phyloP scores from a whole-genome alignment of 441 rosid genomes.

The Macaranga tanarius region DNA sequence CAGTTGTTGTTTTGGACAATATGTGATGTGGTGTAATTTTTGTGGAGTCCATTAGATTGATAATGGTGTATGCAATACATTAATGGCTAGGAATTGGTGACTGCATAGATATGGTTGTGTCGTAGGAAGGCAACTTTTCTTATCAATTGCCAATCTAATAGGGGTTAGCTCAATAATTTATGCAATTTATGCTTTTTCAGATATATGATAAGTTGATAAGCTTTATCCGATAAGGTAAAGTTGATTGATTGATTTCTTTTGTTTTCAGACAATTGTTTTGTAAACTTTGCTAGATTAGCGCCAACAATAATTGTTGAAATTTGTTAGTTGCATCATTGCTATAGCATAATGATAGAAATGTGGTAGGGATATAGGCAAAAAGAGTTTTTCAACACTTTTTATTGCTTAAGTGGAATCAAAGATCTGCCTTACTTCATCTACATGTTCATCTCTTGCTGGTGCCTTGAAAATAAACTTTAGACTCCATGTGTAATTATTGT shows the following conservation, averaged over 20 bases:
- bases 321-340: conserved; percentile 34
- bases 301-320: conserved; percentile 39
- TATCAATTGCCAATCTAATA: neutral
- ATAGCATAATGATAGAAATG: conserved; percentile 31
- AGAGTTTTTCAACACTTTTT: neutral
- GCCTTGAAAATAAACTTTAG: conserved; percentile 7
- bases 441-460: conserved; percentile 9
- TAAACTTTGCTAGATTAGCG: conserved; percentile 37
- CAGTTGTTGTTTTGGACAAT: neutral
- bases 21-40: neutral
- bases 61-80: neutral
- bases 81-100: neutral
- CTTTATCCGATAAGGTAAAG: conserved; percentile 33
- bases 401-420: conserved; percentile 15
- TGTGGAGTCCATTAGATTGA: neutral
- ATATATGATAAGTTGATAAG: conserved; percentile 15
- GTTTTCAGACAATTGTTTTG: conserved; percentile 10
- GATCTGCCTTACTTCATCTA: neutral
- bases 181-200: conserved; percentile 20
- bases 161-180: conserved; percentile 26
- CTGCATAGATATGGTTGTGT: neutral
- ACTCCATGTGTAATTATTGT: conserved; percentile 16
- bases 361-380: neutral
- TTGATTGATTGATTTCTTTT: conserved; percentile 35
- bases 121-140: neutral